phyloP scores from a whole-genome alignment of 2,329 filamentous ascomycete genomes.

The Emericellopsis cladophorae region DNA sequence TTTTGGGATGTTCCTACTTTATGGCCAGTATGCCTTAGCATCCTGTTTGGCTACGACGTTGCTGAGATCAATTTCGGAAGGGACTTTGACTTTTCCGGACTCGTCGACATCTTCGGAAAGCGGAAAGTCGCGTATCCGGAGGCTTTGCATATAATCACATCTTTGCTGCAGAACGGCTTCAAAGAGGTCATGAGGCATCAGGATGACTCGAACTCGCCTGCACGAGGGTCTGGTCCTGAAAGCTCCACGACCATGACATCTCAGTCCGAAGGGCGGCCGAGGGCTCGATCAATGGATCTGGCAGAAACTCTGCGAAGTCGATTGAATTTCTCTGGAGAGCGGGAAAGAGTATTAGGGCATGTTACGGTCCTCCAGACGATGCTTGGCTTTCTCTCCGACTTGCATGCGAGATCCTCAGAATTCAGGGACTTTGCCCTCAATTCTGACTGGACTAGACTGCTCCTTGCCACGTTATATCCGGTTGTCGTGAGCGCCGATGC shows the following conservation, averaged over 20 bases:
- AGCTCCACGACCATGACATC: constrained; percentile 1
- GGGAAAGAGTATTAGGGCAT: constrained; percentile 35
- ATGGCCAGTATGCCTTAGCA: constrained; percentile 80
- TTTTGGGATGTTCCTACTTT: constrained; percentile 82
- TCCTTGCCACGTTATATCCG: constrained; percentile 74
- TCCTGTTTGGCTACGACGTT: constrained; percentile 77
- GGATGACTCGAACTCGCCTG: constrained; percentile 44
- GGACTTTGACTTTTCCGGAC: constrained; percentile 59
- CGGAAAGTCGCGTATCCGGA: constrained; percentile 63
- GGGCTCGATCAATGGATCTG: constrained; percentile 54
- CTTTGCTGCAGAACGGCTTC: constrained; percentile 79
- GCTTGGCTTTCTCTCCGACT: constrained; percentile 64
- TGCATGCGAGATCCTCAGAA: constrained; percentile 61
- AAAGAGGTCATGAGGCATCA: constrained; percentile 55
- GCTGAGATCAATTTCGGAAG: constrained; percentile 60
- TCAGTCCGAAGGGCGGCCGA: constrained; percentile 15
- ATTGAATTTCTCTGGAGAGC: constrained; percentile 19
- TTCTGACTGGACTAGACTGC: constrained; percentile 69
- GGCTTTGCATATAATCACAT: constrained; percentile 64
- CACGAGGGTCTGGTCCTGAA: constrained; percentile 3
- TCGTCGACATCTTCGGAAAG: constrained; percentile 62
- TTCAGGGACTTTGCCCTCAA: constrained; percentile 75
- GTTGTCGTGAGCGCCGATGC: constrained; percentile 77
- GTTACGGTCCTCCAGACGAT: constrained; percentile 60
- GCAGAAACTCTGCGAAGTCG: constrained; percentile 43